Evolutionary conservation across 495 filamentous ascomycete species (phyloP), one percentile per base, ranked within the genome.

Genomic region (Penicillium steckii): DNA sequence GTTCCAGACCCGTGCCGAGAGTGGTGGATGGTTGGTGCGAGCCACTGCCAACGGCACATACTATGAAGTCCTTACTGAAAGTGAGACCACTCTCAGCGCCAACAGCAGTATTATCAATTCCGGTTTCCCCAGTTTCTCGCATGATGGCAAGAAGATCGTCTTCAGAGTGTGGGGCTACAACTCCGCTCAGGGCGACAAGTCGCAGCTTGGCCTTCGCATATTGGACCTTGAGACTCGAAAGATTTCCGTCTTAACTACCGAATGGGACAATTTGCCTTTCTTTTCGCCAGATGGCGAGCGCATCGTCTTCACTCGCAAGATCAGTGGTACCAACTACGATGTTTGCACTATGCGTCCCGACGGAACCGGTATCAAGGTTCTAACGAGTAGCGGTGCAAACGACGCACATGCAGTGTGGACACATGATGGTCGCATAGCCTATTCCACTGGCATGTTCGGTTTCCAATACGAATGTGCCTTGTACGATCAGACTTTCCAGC

Each of bases 401-500:
- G 72, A 75, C 59, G 72, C 71, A 0, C 71, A 73, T 54, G 71
- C 72, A 8, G 67, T 72, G 0, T 77, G 74, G 73, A 57, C 60
- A 8, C 48, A 57, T 8, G 69, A 72, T 45, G 65, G 69, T 9
- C 67, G 65, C 40, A 72, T 72, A 15, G 35, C 66, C 46, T 72
- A 57, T 42, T 61, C 59, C 1, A 62, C 57, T 12, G 65, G 65
- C 4, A 69, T 69, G 67, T 69, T 55, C 19, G 67, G 69, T 0
- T 70, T 70, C 52, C 58, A 64, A 42, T 57, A 67, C 44, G 67
- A 72, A 52, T 60, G 56, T 18, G 55, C 59, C 1, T 44, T 70
- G 9, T 72, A 65, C 22, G 69, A 70, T 35, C 24, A 65, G 9
- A 70, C 67, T 8, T 70, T 69, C 44, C 65, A 72, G 64, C 65